phyloP scores from a whole-genome alignment of 1,284 basidiomycete genomes.

The Cronartium ribicola region DNA sequence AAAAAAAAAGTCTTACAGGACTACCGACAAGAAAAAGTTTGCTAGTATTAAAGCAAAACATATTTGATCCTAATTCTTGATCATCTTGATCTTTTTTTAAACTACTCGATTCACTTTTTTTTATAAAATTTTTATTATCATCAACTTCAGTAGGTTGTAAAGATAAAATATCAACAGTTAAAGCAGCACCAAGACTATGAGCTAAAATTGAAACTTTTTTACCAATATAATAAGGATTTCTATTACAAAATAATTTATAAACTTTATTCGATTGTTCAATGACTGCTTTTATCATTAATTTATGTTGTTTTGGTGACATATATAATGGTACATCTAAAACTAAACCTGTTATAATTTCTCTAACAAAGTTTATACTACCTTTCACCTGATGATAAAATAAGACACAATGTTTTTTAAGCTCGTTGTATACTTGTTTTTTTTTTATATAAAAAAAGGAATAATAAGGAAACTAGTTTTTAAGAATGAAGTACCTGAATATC shows the following conservation, averaged over 20 bases:
- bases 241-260: conserved; percentile 49
- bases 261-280: conserved; percentile 50
- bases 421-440: background rate
- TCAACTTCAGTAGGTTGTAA: conserved; percentile 48
- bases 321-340: conserved; percentile 52
- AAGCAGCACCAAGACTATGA: conserved; percentile 48
- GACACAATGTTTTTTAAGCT: background rate
- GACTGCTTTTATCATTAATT: conserved; percentile 49
- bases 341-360: conserved; percentile 49
- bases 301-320: conserved; percentile 47
- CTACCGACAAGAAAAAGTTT: conserved; percentile 50
- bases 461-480: background rate
- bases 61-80: conserved; percentile 22
- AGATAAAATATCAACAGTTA: conserved; percentile 49
- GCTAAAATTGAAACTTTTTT: conserved; percentile 50
- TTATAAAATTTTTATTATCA: background rate
- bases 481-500: conserved; percentile 45
- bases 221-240: conserved; percentile 49
- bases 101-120: too few species aligned
- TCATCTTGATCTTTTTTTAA: too few species aligned
- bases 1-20: conserved; percentile 44
- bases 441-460: background rate
- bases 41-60: conserved; percentile 49
- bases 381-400: conserved; percentile 39
- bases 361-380: conserved; percentile 48